Base-by-base conservation (phyloP, 345 rosid species). In the Noccaea caerulescens region DNA sequence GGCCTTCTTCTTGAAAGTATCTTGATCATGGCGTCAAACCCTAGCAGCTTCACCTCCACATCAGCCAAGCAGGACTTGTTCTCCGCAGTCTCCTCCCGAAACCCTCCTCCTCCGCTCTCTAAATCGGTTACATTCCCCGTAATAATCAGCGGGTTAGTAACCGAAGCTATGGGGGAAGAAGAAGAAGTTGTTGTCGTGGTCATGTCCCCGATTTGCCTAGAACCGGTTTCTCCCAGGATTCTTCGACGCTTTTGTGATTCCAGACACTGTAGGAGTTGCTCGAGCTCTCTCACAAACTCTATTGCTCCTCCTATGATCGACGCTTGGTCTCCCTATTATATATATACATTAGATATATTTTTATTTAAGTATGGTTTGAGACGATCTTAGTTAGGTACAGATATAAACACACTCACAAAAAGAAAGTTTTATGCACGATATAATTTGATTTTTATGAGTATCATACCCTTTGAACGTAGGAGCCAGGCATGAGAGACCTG, bases 231-330 rank as follows among this genome's bases (percentile, higher is more conserved):
- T 63, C 88, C 96, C 0, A 79, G 66, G 9, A 86, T 78, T 64
- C 91, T 83, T 45, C 98, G 55, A 38, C 96, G 77, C 64, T 91
- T 94, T 51, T 94, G 96, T 7, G 99, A 94, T 72, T 94, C 99
- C 2, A 94, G 63, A 75, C 98, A 91, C 9, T 89, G 96, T 44
- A 88, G 86, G 6, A 91, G 95, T 57, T 91, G 98, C 79, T 94
- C 99, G 11, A 94, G 73, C 69, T 94, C 99, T 66, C 92, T 88
- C 69, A 94, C 97, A 55, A 89, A 94, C 76, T 91, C 98, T 8
- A 94, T 91, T 6, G 92, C 99, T 33, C 99, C 99, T 3, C 99
- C 99, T 10, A 94, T 88, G n/a, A 94, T 91, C 1, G 99, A 94
- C 1, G 98, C 98, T 84, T 91, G 98, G 73, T 94, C 99, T 74